Evolutionary conservation across 768 basidiomycete genomes (phyloP), one percentile per base, ranked within the genome.

Genomic region (Tricholoma bakamatsutake): DNA sequence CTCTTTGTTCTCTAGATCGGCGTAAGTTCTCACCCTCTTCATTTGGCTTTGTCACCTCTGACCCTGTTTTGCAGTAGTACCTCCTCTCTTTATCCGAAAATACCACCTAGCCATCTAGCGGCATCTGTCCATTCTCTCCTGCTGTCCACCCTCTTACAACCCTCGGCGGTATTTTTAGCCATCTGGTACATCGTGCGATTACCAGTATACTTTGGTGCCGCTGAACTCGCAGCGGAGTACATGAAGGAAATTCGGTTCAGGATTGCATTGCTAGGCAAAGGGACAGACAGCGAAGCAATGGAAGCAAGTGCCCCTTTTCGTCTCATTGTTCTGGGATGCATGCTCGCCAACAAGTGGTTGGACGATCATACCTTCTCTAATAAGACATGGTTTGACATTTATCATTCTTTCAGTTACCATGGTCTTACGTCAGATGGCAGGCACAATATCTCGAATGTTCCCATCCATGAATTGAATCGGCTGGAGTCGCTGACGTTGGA

Each of bases 281-380:
- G 69, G n/a, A 63, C 69, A 27, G 81, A 83, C 39, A 67, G 71
- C 59, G 80, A 82, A 46, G 70, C 72, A 3, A 69, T 73, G 49
- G 87, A 88, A 64, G 73, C 76, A 5, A 78, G 76, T 57, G 84
- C 83, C 1, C 82, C 86, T 10, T 91, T 90, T 69, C 82, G 87
- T 52, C 75, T 92, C 42, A 75, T 91, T 56, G 79, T 92, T 21
- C 75, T 92, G 21, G 90, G 90, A 17, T 90, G 84, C 59, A 90
- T 92, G 88, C 73, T 92, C 33, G 88, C 89, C 17, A 91, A 91
- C 69, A 92, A 92, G 71, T 91, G 90, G 90, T 66, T 92, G 60
- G 89, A 91, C 60, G 90, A 92, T 62, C 90, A 92, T 64, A 91
- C 90, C 0, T 92, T 91, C 69, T 90, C 88, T 39, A 91, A 91